Evolutionary conservation across 148 eudicot species (phyloP), one percentile per base, ranked within the genome.

Genomic region (Nyssa sinensis): DNA sequence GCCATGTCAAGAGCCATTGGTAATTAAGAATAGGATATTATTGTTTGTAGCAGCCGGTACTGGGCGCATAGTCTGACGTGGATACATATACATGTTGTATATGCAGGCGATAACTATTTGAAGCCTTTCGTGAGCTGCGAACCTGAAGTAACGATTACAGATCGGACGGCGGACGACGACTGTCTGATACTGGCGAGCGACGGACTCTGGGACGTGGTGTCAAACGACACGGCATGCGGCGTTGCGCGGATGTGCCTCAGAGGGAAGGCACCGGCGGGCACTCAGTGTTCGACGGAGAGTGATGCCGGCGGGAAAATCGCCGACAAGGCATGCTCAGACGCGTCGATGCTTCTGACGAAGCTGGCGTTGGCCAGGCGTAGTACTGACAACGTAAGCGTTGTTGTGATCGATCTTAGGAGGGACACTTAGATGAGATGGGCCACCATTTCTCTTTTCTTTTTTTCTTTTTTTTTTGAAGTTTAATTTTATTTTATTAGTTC

Each of bases 1-100:
- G 98, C 98, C 35, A 94, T 92, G 97, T 94, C 98, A 17, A 83
- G 98, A 84, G 97, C 98, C 41, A 94, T 94, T 10, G 98, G 98
- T 93, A 75, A 37, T 17, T 19, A 55, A 55, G 4, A 4, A 37
- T 4, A 37, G 44, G 44, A 37, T 9, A 37, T 9, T 4, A 9
- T 37, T 4, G 5, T 37, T 9, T 37, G 9, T 37, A 37, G n/a
- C n/a, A n/a, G n/a, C 44, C 5, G 5, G 23, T 2, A 1, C 59
- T 55, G 4, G 59, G 59, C 59, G 59, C 59, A 21, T 55, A 55
- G 25, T 7, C 17, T 8, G 59, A 55, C 7, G 2, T 7, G 5
- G 2, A 24, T 21, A 1, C 59, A 1, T 55, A 21, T 24, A 5
- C 25, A 7, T 55, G 59, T 3, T 19, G 19, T 7, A 51, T 17